A percentile compares a stretch with the other conserved stretches of the same genome.
phyloP scores from a whole-genome alignment of 306 rosid species.

The Prunus persica region DNA sequence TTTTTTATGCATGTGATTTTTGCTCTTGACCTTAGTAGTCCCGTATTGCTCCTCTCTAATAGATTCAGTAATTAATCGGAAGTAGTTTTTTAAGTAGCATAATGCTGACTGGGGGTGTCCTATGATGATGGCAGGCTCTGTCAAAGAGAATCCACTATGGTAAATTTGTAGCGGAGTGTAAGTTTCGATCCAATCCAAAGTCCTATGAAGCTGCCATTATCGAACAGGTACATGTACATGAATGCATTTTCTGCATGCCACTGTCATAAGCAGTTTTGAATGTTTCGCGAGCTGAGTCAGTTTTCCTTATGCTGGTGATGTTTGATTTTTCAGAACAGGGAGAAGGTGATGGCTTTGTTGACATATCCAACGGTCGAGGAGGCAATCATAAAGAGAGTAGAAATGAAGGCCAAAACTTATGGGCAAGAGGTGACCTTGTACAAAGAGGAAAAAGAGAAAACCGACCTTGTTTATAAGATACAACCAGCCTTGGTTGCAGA shows the following conservation, averaged over 20 bases:
- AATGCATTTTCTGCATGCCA: background rate
- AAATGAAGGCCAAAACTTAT: conserved; percentile 63
- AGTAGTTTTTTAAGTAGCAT: background rate
- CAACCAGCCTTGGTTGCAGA: conserved; percentile 76
- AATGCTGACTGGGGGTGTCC: background rate
- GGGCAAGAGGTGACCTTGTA: conserved; percentile 68
- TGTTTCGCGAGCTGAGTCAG: conserved; percentile 8
- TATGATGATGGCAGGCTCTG: conserved; percentile 52
- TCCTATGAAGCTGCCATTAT: conserved; percentile 66
- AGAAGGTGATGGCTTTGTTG: conserved; percentile 65
- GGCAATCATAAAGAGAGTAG: conserved; percentile 64
- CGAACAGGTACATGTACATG: conserved; percentile 54
- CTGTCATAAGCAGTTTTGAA: background rate
- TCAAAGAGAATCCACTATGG: conserved; percentile 96
- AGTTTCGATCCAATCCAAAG: conserved; percentile 64
- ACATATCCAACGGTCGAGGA: conserved; percentile 80
- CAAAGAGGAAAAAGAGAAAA: conserved; percentile 34
- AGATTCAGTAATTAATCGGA: background rate
- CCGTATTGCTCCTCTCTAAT: background rate
- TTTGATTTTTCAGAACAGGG: conserved; percentile 62
- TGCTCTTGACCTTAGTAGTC: background rate
- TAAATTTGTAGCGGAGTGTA: conserved; percentile 88
- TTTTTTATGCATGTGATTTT: background rate
- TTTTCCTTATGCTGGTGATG: background rate
- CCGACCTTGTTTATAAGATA: conserved; percentile 69